Evolutionary conservation across 2,329 filamentous ascomycete species (phyloP), one percentile per base, ranked within the genome.

Genomic region (Fusarium haematococcum): DNA sequence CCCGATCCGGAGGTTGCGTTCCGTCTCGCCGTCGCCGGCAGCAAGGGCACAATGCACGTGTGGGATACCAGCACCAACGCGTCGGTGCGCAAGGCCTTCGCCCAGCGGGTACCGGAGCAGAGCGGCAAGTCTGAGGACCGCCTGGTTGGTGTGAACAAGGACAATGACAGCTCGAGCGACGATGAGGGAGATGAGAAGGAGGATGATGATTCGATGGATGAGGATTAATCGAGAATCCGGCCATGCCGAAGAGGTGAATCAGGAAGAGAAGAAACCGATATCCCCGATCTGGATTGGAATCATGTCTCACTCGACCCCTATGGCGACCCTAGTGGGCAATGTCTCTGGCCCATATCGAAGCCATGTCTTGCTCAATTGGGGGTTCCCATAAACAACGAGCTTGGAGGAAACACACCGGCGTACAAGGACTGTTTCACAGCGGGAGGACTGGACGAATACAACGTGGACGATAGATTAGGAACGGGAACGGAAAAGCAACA

Each of bases 1-100:
- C 96, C 97, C 1, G 97, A 99, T 81, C 84, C 91, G 37, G 94
- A 97, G 83, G 95, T 98, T 11, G 94, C 94, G 27, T 99, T 98
- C 88, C 90, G 97, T 63, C 88, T 99, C 52, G 94, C 95, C 3
- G 95, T 99, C 20, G 97, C 96, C 8, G 97, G 97, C 65, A 98
- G 95, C 87, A 97, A 97, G 86, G 97, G 97, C 54, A 90, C 91
- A 39, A 91, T 98, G 80, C 94, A 97, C 82, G 92, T 99, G 63
- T 99, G 97, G 97, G 96, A 98, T 83, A 98, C 97, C 25, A 91
- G 94, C 82, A 99, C 97, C 67, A 99, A 99, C 82, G 91, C 90
- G 16, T 93, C 93, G 30, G 95, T 99, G 35, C 91, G 97, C 68
- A 90, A 93, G 73, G 92, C 93, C 2, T 99, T 99, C 85, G 95